phyloP scores from a whole-genome alignment of 768 basidiomycete genomes.

The Lenzites betulinus region DNA sequence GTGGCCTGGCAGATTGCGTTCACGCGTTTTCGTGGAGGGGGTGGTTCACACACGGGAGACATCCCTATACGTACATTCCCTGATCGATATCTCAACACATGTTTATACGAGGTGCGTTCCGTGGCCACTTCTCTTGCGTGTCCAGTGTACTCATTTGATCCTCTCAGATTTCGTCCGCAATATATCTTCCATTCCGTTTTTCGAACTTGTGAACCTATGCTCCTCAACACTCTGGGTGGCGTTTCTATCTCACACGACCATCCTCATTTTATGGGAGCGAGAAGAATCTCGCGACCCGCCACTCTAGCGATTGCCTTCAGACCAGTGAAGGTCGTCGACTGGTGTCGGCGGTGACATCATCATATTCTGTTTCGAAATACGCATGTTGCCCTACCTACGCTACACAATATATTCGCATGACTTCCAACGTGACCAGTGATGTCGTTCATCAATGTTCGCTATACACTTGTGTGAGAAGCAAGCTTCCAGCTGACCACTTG shows the following conservation, averaged over 20 bases:
- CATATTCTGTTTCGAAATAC: too few relatives aligned
- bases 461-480: too few relatives aligned
- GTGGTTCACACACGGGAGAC: constrained; percentile 58
- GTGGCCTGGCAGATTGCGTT: constrained; percentile 26
- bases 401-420: too few relatives aligned
- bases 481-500: too few relatives aligned
- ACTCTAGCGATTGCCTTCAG: constrained; percentile 16
- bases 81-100: too few relatives aligned
- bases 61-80: too few relatives aligned
- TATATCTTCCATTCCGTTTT: neutral
- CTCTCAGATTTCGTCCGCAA: neutral
- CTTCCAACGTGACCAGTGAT: neutral
- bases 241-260: constrained; percentile 68
- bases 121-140: too few relatives aligned
- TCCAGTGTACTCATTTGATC: neutral
- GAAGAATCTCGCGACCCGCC: constrained; percentile 31
- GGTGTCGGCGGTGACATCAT: constrained; percentile 5
- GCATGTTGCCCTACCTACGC: too few relatives aligned
- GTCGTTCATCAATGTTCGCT: neutral
- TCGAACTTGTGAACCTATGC: constrained; percentile 39
- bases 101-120: too few relatives aligned
- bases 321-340: constrained; percentile 19
- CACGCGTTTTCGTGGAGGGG: constrained; percentile 33
- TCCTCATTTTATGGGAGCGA: constrained; percentile 98
- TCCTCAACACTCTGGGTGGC: constrained; percentile 98